Evolutionary conservation across 2,329 filamentous ascomycete species (phyloP).

Genomic region (Nannizziopsis barbatae): DNA sequence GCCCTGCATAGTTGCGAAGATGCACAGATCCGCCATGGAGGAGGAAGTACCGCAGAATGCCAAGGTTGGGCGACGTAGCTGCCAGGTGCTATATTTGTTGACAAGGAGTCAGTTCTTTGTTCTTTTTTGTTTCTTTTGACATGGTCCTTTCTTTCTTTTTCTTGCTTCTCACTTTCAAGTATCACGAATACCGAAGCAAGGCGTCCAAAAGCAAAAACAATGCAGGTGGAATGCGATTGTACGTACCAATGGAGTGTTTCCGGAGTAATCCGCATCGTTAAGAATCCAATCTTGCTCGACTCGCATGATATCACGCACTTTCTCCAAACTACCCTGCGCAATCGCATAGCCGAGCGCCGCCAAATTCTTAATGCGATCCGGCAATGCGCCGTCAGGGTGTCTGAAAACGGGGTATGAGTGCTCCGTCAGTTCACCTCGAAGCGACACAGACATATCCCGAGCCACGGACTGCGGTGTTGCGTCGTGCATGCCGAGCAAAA

Average conservation of each 20-base stretch:
- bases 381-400: slow-evolving; percentile 53
- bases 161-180: no score
- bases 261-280: slow-evolving; percentile 67
- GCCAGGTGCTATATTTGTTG: slow-evolving; percentile 41
- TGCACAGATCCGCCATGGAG: slow-evolving; percentile 49
- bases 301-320: slow-evolving; percentile 56
- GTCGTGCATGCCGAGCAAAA: slow-evolving; percentile 60
- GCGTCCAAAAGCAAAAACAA: background rate
- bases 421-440: slow-evolving; percentile 80
- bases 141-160: background rate
- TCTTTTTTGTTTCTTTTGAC: background rate
- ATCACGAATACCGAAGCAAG: background rate
- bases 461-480: slow-evolving; percentile 56
- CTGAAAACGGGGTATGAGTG: slow-evolving; percentile 61
- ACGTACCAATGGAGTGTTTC: slow-evolving; percentile 53
- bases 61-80: slow-evolving; percentile 44
- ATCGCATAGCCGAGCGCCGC: slow-evolving; percentile 72
- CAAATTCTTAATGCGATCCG: slow-evolving; percentile 53
- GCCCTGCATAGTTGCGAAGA: slow-evolving; percentile 46
- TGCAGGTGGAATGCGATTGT: background rate
- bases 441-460: slow-evolving; percentile 58
- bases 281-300: slow-evolving; percentile 57
- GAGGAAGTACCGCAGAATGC: slow-evolving; percentile 46
- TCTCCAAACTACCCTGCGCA: slow-evolving; percentile 54
- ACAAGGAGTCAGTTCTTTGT: no score